These are phyloP conservation scores for Dryadomyces quercivorus DNA, from an alignment of 2,329 filamentous ascomycete genomes.

Conservation along the genomic window DNA sequence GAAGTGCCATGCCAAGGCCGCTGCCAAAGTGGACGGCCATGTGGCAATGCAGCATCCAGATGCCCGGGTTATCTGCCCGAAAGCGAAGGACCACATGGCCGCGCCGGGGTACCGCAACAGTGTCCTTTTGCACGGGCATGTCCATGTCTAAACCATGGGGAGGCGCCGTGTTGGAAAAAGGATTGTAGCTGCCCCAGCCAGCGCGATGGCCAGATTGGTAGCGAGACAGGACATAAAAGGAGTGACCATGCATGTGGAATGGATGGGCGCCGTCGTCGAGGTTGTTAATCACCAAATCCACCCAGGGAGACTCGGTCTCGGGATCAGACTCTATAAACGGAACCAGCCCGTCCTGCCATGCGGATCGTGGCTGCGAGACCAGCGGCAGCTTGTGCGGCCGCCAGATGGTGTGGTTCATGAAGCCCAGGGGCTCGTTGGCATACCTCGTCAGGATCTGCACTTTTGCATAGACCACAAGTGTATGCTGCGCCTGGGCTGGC, in stretches of 20 bases:
- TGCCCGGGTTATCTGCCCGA: conserved; percentile 7
- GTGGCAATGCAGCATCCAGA: conserved; percentile 12
- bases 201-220: conserved; percentile 1
- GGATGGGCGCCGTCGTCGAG: conserved; percentile 6
- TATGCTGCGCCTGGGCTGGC: not conserved
- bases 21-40: conserved; percentile 5
- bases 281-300: conserved; percentile 53
- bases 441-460: conserved; percentile 7
- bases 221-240: conserved; percentile 8
- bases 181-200: conserved; percentile 11
- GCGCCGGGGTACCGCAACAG: conserved; percentile 6
- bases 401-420: conserved; percentile 13
- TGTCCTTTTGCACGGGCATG: conserved; percentile 13
- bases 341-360: no score
- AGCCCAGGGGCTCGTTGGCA: conserved; percentile 9
- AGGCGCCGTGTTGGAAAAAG: conserved; percentile 4
- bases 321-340: no score
- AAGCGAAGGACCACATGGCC: conserved; percentile 10
- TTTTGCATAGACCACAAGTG: conserved; percentile 9
- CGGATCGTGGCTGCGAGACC: not conserved
- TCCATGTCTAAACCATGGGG: conserved; percentile 5
- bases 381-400: conserved; percentile 1
- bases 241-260: conserved; percentile 8
- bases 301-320: conserved; percentile 12
- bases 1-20: conserved; percentile 9